phyloP scores from a whole-genome alignment of 495 filamentous ascomycete genomes.

The Staphylotrichum longicolle region DNA sequence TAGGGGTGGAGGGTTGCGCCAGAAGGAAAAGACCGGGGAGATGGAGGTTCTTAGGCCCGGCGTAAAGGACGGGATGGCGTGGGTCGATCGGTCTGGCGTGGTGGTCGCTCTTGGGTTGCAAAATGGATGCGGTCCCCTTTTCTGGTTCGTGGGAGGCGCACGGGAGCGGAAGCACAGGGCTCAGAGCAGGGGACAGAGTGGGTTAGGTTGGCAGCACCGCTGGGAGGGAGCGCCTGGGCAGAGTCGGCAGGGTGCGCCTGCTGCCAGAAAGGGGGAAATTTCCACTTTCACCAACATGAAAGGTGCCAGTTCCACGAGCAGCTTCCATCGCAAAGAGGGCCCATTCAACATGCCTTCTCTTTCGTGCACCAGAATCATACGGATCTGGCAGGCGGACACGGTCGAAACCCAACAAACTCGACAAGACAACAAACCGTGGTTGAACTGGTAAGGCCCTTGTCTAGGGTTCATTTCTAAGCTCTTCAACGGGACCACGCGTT shows the following conservation, averaged over 20 bases:
- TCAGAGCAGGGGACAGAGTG: neutral
- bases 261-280: too few species aligned
- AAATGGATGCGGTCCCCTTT: conserved; percentile 28
- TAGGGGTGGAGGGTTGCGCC: conserved; percentile 35
- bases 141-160: conserved; percentile 21
- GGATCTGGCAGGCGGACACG: too few species aligned
- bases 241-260: too few species aligned
- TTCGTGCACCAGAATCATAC: neutral
- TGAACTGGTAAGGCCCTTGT: too few species aligned
- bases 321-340: too few species aligned
- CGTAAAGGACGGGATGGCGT: conserved; percentile 33
- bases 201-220: neutral
- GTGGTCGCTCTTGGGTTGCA: conserved; percentile 17
- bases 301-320: too few species aligned
- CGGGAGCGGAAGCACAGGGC: conserved; percentile 18
- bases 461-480: too few species aligned
- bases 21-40: conserved; percentile 37
- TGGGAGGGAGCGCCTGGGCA: too few species aligned
- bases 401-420: too few species aligned
- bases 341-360: neutral
- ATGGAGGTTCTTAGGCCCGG: conserved; percentile 35
- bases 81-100: conserved; percentile 38
- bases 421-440: too few species aligned
- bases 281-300: too few species aligned
- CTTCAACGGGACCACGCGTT: too few species aligned